Conservation (phyloP, 2,329 filamentous ascomycete genomes). For the Monosporascus sp. region DNA sequence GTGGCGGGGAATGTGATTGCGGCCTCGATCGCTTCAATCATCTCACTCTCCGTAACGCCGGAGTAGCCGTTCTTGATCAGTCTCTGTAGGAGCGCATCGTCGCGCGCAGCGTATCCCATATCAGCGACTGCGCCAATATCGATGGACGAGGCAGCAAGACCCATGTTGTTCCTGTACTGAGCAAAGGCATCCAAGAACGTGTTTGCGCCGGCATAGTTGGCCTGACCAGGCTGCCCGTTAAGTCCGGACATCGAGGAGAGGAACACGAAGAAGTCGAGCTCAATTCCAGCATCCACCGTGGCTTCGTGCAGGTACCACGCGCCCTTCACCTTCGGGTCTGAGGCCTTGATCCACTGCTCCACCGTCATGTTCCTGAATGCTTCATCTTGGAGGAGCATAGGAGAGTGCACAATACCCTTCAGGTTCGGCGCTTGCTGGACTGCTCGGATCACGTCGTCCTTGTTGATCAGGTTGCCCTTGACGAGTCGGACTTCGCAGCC, state of each 20-base stretch:
- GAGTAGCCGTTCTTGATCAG: too few relatives aligned
- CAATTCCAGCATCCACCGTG: slow-evolving; percentile 3
- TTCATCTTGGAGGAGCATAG: slow-evolving; percentile 21
- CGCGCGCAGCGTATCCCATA: slow-evolving; percentile 3
- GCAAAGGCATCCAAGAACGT: slow-evolving; percentile 27
- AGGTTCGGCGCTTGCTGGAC: slow-evolving; percentile 3
- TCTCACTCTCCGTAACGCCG: too few relatives aligned
- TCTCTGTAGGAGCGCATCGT: too few relatives aligned
- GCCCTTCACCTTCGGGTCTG: slow-evolving; percentile 22
- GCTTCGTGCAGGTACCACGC: slow-evolving; percentile 23
- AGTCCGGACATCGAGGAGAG: slow-evolving; percentile 16
- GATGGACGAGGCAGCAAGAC: slow-evolving; percentile 24
- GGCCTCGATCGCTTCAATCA: too few relatives aligned
- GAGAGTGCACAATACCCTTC: slow-evolving; percentile 26
- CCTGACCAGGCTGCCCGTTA: slow-evolving; percentile 16
- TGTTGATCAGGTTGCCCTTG: slow-evolving; percentile 21
- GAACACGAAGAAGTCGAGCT: slow-evolving; percentile 20
- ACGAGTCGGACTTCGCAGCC: slow-evolving; percentile 13
- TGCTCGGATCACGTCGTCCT: slow-evolving; percentile 8
- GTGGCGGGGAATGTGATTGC: too few relatives aligned
- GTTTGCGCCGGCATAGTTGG: slow-evolving; percentile 29
- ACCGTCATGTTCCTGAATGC: slow-evolving; percentile 12
- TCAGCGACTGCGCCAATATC: slow-evolving; percentile 26
- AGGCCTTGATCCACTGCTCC: slow-evolving; percentile 13
- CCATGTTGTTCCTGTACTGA: slow-evolving; percentile 19